Evolutionary conservation across 306 rosid species (phyloP).

Genomic region (Gynostemma pentaphyllum): DNA sequence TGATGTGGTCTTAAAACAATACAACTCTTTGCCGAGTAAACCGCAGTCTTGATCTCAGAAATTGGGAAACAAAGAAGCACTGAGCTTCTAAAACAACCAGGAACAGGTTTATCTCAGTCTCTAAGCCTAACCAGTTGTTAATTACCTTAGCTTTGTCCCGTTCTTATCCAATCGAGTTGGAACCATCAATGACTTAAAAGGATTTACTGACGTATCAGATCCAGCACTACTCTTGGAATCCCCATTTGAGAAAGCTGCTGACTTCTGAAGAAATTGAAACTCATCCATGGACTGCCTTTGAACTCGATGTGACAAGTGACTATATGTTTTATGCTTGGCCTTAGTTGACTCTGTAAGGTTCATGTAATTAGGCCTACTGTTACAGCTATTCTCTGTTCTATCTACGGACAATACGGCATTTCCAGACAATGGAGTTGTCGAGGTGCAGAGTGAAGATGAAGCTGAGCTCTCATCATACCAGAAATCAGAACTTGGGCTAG

Average conservation of each 20-base stretch:
- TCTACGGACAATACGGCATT: constrained; percentile 47
- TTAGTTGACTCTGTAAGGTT: constrained; percentile 75
- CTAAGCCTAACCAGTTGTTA: neutral
- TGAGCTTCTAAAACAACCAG: constrained; percentile 34
- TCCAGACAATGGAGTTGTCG: constrained; percentile 69
- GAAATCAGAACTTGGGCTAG: constrained; percentile 93
- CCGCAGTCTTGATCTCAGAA: constrained; percentile 11
- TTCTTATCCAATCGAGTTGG: constrained; percentile 43
- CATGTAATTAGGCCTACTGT: constrained; percentile 68
- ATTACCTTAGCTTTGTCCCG: constrained; percentile 29
- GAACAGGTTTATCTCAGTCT: neutral
- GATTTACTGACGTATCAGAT: constrained; percentile 54
- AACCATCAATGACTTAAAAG: constrained; percentile 45
- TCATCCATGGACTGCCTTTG: constrained; percentile 96
- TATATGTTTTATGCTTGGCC: constrained; percentile 41
- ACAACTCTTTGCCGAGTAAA: neutral
- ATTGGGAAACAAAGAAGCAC: constrained; percentile 55
- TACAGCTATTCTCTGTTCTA: constrained; percentile 53
- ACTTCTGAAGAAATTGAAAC: constrained; percentile 64
- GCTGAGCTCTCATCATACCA: constrained; percentile 80
- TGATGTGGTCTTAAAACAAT: neutral
- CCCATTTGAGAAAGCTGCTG: constrained; percentile 43
- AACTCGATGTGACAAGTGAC: constrained; percentile 35
- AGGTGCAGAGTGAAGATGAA: constrained; percentile 82
- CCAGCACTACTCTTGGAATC: constrained; percentile 73